Evolutionary conservation across 2,329 filamentous ascomycete species (phyloP), one percentile per base, ranked within the genome.

Genomic region (Cytospora schulzeri): DNA sequence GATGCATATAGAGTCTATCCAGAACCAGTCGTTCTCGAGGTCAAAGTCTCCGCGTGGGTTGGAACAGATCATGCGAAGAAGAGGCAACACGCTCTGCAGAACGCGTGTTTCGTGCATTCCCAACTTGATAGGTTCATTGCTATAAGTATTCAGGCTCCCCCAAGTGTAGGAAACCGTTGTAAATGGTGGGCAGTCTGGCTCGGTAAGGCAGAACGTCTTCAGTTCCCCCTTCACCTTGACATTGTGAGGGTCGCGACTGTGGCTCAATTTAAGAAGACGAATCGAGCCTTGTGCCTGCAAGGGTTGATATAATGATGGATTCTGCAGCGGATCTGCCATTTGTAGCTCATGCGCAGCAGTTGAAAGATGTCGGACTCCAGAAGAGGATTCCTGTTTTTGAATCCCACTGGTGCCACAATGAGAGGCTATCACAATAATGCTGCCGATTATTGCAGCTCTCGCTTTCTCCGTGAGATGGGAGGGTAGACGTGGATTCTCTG

Each of bases 1-100:
- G 57, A 64, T 64, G 52, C 62, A 64, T 22, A 64, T 57, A 24
- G 62, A 64, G 52, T 64, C 62, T 29, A 64, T 64, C 62, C 62
- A 64, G 26, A 64, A 57, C 62, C 62, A 64, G 12, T 60, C 31
- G 2, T 64, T n/a, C 6, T 26, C 41, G 17, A 51, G 41, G 5
- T 56, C 17, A 17, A 63, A 52, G 2, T 24, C 31, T 14, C 51
- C 57, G 22, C 19, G n/a, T 11, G 31, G 29, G 19, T 33, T 33
- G 19, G 26, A 53, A 31, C 62, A 61, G n/a, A 64, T 22, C 62
- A 64, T 64, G 52, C 52, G 62, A 31, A 64, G 57, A 35, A 64
- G 52, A 0, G 62, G 38, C n/a, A 64, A 8, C 22, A 64, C 57
- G 14, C 38, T 64, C 17, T 31, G 35, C 19, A 61, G 12, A 6